phyloP scores from a whole-genome alignment of 257 asterid genomes.

The Leonotis leonurus region DNA sequence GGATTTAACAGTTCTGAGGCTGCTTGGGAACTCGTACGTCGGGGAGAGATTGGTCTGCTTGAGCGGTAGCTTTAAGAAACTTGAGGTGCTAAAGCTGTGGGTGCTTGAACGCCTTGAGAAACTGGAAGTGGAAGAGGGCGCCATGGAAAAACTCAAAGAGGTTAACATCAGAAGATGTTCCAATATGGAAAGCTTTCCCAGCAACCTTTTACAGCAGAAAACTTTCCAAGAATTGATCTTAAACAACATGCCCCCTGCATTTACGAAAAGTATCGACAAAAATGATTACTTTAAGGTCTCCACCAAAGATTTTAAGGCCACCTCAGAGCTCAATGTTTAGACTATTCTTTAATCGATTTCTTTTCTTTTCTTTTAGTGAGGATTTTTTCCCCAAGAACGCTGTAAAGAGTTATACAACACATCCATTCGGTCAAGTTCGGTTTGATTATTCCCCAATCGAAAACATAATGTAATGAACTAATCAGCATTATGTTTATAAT shows the following conservation, averaged over 20 bases:
- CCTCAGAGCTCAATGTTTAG: neutral
- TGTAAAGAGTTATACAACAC: neutral
- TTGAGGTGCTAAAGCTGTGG: constrained; percentile 17
- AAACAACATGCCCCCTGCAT: constrained; percentile 11
- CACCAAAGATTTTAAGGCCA: neutral
- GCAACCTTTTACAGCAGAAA: neutral
- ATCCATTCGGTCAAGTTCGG: too few species aligned
- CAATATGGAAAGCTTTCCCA: constrained; percentile 10
- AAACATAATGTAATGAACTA: too few species aligned
- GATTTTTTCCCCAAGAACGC: neutral
- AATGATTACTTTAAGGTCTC: neutral
- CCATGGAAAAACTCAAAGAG: constrained; percentile 20
- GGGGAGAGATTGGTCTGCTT: constrained; percentile 8
- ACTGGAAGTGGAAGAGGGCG: constrained; percentile 14
- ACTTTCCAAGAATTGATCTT: constrained; percentile 14
- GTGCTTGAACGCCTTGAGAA: constrained; percentile 1
- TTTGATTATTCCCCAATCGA: too few species aligned
- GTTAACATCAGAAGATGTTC: constrained; percentile 15
- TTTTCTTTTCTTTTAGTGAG: neutral
- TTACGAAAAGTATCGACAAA: neutral
- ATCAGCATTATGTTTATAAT: neutral
- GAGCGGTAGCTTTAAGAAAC: neutral
- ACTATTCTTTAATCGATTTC: neutral
- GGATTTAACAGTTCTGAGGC: constrained; percentile 12
- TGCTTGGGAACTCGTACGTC: constrained; percentile 7